Evolutionary conservation across 1,284 basidiomycete species (phyloP).

Genomic region (Psilocybe mexicana): DNA sequence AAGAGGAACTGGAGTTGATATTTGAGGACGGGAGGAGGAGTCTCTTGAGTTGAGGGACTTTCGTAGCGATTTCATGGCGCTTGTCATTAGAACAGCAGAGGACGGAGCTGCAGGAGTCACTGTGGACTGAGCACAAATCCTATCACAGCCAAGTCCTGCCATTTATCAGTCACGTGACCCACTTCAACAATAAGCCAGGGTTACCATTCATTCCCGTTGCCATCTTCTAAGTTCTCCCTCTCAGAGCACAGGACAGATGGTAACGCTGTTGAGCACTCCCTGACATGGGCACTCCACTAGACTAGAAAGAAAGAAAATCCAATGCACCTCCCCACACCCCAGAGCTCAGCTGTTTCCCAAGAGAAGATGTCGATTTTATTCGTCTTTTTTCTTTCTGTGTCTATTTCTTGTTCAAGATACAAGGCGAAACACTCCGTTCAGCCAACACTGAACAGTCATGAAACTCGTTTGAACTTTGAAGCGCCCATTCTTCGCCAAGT

Average conservation of each 20-base stretch:
- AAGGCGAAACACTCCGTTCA: not conserved
- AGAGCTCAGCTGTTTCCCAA: too few species aligned
- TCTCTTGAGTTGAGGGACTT: constrained; percentile 80
- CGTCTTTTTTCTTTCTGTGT: too few species aligned
- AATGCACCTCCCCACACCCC: too few species aligned
- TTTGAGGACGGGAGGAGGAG: constrained; percentile 54
- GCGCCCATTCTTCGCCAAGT: not conserved
- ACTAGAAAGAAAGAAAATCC: too few species aligned
- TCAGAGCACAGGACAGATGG: not conserved
- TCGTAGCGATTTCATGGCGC: constrained; percentile 80
- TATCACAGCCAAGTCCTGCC: constrained; percentile 3
- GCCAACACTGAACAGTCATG: not conserved
- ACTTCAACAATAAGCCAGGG: constrained; percentile 5
- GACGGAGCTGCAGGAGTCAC: not conserved
- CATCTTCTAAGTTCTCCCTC: not conserved
- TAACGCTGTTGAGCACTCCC: not conserved
- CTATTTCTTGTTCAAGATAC: not conserved
- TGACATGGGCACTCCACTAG: too few species aligned
- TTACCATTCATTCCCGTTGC: not conserved
- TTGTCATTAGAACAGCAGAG: constrained; percentile 10
- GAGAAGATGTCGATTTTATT: too few species aligned
- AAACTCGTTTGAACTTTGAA: not conserved
- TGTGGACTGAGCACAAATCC: constrained; percentile 4
- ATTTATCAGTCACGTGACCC: constrained; percentile 11
- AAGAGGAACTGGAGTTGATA: constrained; percentile 66